Base-by-base conservation (phyloP, 306 rosid genomes). In the Sicyos edulis region DNA sequence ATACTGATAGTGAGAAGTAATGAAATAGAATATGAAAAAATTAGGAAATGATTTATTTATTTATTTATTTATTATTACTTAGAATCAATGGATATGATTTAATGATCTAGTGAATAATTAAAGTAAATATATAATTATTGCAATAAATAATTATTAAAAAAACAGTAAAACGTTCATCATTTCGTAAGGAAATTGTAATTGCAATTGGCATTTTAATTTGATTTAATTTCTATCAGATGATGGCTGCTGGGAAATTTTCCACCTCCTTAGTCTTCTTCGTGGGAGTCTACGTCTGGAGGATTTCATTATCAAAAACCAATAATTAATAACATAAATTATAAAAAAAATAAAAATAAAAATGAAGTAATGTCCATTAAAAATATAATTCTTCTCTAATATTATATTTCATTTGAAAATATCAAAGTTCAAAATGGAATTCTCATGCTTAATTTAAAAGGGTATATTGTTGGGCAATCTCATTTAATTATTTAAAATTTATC, bases 321-420 rank as follows among this genome's bases (percentile, higher is more conserved):
- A 49, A 68, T 24, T 68, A 21, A 47, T 49, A 63, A 61, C 4
- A 10, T 17, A 37, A 37, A 37, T 0, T 20, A 14, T 21, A 7
- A 68, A 21, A n/a, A n/a, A n/a, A n/a, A n/a, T n/a, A n/a, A n/a
- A n/a, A n/a, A n/a, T n/a, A n/a, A n/a, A 14, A 68, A 15, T 6
- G 19, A 49, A 68, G 7, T 67, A 1, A 26, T 26, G 3, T 44
- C 17, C 54, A 65, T 44, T 19, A 12, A 49, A 68, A 22, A 45
- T 17, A 47, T 37, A 68, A 68, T 57, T 68, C 72, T 68, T 68
- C 72, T 22, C 44, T 21, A 49, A 47, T 68, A 68, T 45, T 21
- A 68, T 49, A 68, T 12, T 45, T 19, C 57, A 15, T 21, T 68
- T 49, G 57, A 68, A 47, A 37, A 37, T 37, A 6, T 37, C 44